phyloP scores from a whole-genome alignment of 192 early-diverging fungal genomes.

The Paraglomus occultum region DNA sequence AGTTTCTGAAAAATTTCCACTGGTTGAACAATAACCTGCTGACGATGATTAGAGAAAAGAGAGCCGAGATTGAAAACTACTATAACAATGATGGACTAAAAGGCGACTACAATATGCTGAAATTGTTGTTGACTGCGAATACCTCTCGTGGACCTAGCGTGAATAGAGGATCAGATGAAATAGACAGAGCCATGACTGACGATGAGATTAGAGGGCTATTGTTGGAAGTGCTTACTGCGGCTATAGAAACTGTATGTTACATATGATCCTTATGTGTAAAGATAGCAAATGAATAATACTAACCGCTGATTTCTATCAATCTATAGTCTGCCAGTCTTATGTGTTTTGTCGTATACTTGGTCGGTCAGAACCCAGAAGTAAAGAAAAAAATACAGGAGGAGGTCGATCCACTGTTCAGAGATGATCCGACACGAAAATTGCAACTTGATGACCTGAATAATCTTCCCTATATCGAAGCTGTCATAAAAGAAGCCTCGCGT shows the following conservation, averaged over 20 bases:
- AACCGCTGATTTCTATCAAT: neutral
- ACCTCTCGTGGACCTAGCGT: slow-evolving; percentile 12
- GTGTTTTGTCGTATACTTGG: neutral
- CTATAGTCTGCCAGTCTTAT: neutral
- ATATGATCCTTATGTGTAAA: neutral
- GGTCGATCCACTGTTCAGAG: neutral
- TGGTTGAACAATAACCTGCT: neutral
- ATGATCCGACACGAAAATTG: neutral
- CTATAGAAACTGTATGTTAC: slow-evolving; percentile 8
- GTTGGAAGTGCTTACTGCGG: neutral
- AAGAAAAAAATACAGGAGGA: slow-evolving; percentile 1
- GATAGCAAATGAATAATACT: neutral
- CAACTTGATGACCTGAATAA: neutral
- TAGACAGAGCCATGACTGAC: neutral
- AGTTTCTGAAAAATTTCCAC: slow-evolving; percentile 6
- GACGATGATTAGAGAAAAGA: slow-evolving; percentile 1
- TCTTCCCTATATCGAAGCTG: neutral
- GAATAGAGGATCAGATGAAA: neutral
- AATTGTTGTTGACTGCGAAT: slow-evolving; percentile 23
- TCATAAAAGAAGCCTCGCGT: slow-evolving; percentile 5
- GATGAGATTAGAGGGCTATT: neutral
- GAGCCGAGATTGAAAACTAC: slow-evolving; percentile 13
- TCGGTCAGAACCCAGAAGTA: neutral
- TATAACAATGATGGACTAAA: neutral
- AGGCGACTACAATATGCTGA: slow-evolving; percentile 10